A percentile compares a stretch with the other conserved stretches of the same genome.
phyloP scores from a whole-genome alignment of 257 asterid genomes.

The Hygrophila difformis region DNA sequence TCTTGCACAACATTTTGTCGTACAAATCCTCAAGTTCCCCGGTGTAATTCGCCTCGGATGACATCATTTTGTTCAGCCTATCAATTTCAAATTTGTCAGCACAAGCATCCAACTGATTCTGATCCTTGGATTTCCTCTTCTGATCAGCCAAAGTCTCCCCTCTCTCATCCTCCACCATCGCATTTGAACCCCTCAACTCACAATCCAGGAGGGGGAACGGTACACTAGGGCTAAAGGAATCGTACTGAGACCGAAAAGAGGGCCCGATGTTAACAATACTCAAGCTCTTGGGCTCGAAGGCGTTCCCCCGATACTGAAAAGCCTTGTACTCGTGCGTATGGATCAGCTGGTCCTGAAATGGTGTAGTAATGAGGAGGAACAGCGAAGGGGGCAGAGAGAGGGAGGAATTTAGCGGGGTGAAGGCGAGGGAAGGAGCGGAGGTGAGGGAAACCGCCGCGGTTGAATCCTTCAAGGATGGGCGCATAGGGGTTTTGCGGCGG shows the following conservation, averaged over 20 bases:
- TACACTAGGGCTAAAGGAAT: conserved; percentile 55
- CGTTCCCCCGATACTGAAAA: conserved; percentile 32
- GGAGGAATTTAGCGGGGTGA: conserved; percentile 37
- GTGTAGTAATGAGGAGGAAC: conserved; percentile 73
- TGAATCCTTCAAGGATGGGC: conserved; percentile 54
- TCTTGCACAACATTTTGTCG: conserved; percentile 66
- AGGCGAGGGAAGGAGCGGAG: conserved; percentile 25
- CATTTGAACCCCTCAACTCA: conserved; percentile 37
- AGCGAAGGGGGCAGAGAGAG: conserved; percentile 55
- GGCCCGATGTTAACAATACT: conserved; percentile 76
- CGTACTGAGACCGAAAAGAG: conserved; percentile 64
- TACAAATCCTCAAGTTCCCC: conserved; percentile 74
- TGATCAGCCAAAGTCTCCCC: conserved; percentile 23
- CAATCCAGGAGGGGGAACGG: conserved; percentile 52
- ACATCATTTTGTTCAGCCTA: conserved; percentile 54
- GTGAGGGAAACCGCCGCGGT: conserved; percentile 34
- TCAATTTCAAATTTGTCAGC: conserved; percentile 61
- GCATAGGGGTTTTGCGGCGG: conserved; percentile 56
- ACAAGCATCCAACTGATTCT: conserved; percentile 52
- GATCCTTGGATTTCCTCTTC: conserved; percentile 33
- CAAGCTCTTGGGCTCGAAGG: conserved; percentile 58
- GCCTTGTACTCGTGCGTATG: conserved; percentile 87
- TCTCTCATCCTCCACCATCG: conserved; percentile 58
- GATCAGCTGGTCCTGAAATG: conserved; percentile 61
- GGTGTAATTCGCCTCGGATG: conserved; percentile 43